phyloP scores from a whole-genome alignment of 1,284 basidiomycete species.

The Termitomyces sp. region DNA sequence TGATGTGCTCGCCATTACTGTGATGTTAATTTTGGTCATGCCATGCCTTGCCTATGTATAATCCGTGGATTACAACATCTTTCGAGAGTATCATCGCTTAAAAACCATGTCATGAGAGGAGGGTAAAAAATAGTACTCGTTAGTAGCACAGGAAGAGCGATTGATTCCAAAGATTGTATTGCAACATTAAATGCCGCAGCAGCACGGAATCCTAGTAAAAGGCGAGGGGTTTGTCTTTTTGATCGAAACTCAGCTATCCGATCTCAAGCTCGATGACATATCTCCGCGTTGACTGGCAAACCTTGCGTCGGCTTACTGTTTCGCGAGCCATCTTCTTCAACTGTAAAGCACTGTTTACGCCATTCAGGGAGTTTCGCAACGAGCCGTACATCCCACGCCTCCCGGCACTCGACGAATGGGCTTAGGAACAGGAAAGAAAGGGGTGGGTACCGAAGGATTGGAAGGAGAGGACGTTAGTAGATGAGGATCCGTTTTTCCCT shows the following conservation, averaged over 20 bases:
- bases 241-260: conserved; percentile 27
- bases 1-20: background rate
- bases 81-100: too few relatives aligned
- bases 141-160: conserved; percentile 15
- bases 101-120: too few relatives aligned
- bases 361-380: conserved; percentile 34
- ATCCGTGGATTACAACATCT: too few relatives aligned
- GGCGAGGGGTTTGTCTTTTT: conserved; percentile 32
- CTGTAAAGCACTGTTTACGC: conserved; percentile 50
- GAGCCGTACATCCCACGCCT: conserved; percentile 47
- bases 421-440: conserved; percentile 41
- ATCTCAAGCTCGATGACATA: conserved; percentile 35
- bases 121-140: too few relatives aligned
- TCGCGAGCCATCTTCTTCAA: conserved; percentile 47
- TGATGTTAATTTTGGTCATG: too few relatives aligned
- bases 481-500: conserved; percentile 48
- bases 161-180: conserved; percentile 26
- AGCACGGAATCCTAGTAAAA: conserved; percentile 34
- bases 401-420: conserved; percentile 39
- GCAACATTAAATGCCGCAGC: conserved; percentile 25
- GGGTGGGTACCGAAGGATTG: conserved; percentile 42
- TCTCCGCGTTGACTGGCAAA: conserved; percentile 52
- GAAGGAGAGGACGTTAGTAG: conserved; percentile 42
- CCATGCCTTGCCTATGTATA: too few relatives aligned
- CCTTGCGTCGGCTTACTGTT: conserved; percentile 40